Conservation (phyloP, 345 rosid genomes). For the Triadica sebifera region DNA sequence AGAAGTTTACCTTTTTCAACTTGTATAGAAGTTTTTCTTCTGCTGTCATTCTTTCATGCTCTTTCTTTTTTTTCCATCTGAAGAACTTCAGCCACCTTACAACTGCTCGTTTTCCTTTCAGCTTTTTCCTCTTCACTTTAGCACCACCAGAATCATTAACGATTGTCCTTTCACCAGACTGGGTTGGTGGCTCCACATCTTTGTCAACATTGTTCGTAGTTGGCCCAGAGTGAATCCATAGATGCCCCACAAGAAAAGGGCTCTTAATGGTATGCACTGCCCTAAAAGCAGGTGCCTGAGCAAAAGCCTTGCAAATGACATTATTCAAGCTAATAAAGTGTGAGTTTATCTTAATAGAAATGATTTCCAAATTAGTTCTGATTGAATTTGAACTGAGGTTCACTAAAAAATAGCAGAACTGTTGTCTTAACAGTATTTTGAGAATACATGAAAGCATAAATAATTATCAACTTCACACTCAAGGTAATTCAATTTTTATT, state of each 20-base stretch:
- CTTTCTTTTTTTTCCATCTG: constrained; percentile 95
- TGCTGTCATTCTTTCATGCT: constrained; percentile 74
- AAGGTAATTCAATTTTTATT: neutral
- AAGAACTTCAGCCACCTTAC: constrained; percentile 85
- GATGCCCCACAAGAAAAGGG: constrained; percentile 26
- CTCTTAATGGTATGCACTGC: constrained; percentile 11
- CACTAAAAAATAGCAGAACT: neutral
- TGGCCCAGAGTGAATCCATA: constrained; percentile 46
- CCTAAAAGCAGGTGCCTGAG: constrained; percentile 20
- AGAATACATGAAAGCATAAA: neutral
- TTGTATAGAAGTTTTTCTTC: constrained; percentile 82
- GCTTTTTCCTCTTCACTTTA: constrained; percentile 65
- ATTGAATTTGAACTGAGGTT: neutral
- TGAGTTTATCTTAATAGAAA: constrained; percentile 20
- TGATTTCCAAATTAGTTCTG: neutral
- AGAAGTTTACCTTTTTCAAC: constrained; percentile 53
- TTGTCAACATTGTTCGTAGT: constrained; percentile 23
- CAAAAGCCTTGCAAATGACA: constrained; percentile 61
- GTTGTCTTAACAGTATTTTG: neutral
- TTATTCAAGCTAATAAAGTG: constrained; percentile 52
- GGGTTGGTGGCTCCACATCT: constrained; percentile 22
- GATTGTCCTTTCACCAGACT: constrained; percentile 22
- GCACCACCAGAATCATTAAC: constrained; percentile 31
- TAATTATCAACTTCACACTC: neutral
- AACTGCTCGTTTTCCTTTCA: constrained; percentile 85